These are phyloP conservation scores for Sphaerulina vaccinii DNA, from an alignment of 2,329 filamentous ascomycete genomes.

Conservation along the genomic window DNA sequence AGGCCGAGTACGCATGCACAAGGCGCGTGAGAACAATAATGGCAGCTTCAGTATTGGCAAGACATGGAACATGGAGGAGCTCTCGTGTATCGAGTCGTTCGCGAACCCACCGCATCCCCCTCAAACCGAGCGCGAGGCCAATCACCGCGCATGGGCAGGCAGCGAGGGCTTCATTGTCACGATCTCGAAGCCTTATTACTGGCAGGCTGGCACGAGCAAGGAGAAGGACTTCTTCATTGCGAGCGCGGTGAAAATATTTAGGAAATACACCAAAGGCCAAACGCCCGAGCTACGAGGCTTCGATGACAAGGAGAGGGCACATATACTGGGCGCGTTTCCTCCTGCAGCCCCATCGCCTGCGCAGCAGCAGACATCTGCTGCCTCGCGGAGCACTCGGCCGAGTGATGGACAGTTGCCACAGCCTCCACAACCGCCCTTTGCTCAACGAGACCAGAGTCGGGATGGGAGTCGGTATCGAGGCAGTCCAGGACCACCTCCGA, in stretches of 20 bases:
- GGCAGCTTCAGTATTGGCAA: slow-evolving; percentile 96
- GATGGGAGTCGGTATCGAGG: slow-evolving; percentile 33
- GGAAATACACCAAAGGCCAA: slow-evolving; percentile 89
- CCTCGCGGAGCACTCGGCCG: slow-evolving; percentile 5
- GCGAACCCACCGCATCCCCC: slow-evolving; percentile 48
- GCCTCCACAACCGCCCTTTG: slow-evolving; percentile 37
- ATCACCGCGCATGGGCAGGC: slow-evolving; percentile 72
- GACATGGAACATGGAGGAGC: slow-evolving; percentile 94
- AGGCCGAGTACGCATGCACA: slow-evolving; percentile 90
- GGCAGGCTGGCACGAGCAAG: slow-evolving; percentile 88
- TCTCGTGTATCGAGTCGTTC: slow-evolving; percentile 80
- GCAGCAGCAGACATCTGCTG: slow-evolving; percentile 13
- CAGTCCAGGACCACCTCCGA: slow-evolving; percentile 34
- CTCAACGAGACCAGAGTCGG: slow-evolving; percentile 32
- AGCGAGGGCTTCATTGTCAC: slow-evolving; percentile 83
- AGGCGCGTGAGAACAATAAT: slow-evolving; percentile 92
- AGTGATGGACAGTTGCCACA: slow-evolving; percentile 20
- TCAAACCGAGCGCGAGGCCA: slow-evolving; percentile 59
- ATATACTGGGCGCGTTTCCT: slow-evolving; percentile 58
- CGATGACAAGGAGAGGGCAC: slow-evolving; percentile 72
- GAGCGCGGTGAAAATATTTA: slow-evolving; percentile 92
- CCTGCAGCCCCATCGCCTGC: slow-evolving; percentile 19
- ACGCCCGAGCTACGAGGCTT: slow-evolving; percentile 79
- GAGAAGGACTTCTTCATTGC: slow-evolving; percentile 99
- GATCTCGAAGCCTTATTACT: slow-evolving; percentile 93